Base-by-base conservation (phyloP, 2,329 filamentous ascomycete species). In the Colletotrichum sp. region DNA sequence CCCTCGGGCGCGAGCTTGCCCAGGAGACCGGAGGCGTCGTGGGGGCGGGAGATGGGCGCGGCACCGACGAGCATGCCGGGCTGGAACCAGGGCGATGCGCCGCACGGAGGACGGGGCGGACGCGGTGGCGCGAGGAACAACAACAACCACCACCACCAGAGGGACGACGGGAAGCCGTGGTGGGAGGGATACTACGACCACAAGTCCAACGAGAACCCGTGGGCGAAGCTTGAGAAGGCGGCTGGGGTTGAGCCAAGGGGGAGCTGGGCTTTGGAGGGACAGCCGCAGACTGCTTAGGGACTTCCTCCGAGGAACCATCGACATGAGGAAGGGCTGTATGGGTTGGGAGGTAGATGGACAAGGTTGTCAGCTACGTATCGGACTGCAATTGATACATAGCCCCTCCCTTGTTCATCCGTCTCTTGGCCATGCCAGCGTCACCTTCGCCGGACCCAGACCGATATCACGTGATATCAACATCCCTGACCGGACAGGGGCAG, bases 141-240 rank as follows among this genome's bases (percentile, higher is more conserved):
- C 9, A 36, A 62, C 34, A 62, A 34, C 34, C 48, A 66, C 36
- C 58, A 60, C 32, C 43, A 66, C 30, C 48, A 73, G 13, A 43
- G 62, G n/a, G 36, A 26, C 36, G 62, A 66, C 24, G 67, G 76
- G 10, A 77, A 85, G 74, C 84, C 83, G 2, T 94, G 93, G 87
- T 94, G 93, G 83, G 85, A 89, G 52, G 91, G 88, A 43, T 95
- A 94, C 82, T 96, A 95, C 82, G 90, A 94, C 74, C 89, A 91
- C 0, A 89, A 87, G 73, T 94, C 93, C 76, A 91, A 95, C 79
- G 88, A 93, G 81, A 95, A 96, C 81, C 94, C 94, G 0, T 96
- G 94, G 94, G 89, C 88, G 66, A 82, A 81, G 10, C 83, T 93
- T 24, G 91, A 93, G 82, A 84, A 85, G 78, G 78, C 82, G 8